phyloP scores from a whole-genome alignment of 208 protist species.

The Crithidia sp. region DNA sequence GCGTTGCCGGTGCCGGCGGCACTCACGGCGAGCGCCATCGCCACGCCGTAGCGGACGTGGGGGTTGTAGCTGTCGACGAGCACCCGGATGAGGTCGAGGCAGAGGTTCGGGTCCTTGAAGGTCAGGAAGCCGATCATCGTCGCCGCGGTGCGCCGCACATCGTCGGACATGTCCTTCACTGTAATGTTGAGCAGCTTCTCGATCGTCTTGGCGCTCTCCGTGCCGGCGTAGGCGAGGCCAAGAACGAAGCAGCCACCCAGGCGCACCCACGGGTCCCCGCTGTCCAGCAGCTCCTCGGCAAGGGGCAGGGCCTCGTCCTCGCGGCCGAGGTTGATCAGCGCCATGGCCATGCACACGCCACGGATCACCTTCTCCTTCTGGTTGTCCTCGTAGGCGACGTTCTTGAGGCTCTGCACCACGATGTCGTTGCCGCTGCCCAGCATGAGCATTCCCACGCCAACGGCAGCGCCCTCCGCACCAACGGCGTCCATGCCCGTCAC shows the following conservation, averaged over 20 bases:
- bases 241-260: slow-evolving; percentile 98
- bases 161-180: slow-evolving; percentile 98
- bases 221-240: slow-evolving; percentile 98
- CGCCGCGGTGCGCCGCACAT: slow-evolving; percentile 98
- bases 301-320: slow-evolving; percentile 95
- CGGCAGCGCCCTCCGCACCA: slow-evolving; percentile 96
- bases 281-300: slow-evolving; percentile 93
- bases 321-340: slow-evolving; percentile 96
- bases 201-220: slow-evolving; percentile 94
- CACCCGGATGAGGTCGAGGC: slow-evolving; percentile 80
- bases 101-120: slow-evolving; percentile 94
- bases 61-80: slow-evolving; percentile 98
- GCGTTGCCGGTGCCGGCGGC: slow-evolving; percentile 96
- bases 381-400: slow-evolving; percentile 95
- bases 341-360: slow-evolving; percentile 96
- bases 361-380: slow-evolving; percentile 99
- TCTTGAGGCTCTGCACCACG: slow-evolving; percentile 93
- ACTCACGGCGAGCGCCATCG: slow-evolving; percentile 97
- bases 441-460: slow-evolving; percentile 99
- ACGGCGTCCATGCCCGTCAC: slow-evolving; percentile 96
- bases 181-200: slow-evolving; percentile 96
- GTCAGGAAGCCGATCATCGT: slow-evolving; percentile 99
- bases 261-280: slow-evolving; percentile 97
- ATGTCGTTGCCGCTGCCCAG: slow-evolving; percentile 93
- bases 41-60: slow-evolving; percentile 98